These are phyloP conservation scores for Avena insularis DNA, from an alignment of 176 grass and related monocot species.

Conservation along the genomic window DNA sequence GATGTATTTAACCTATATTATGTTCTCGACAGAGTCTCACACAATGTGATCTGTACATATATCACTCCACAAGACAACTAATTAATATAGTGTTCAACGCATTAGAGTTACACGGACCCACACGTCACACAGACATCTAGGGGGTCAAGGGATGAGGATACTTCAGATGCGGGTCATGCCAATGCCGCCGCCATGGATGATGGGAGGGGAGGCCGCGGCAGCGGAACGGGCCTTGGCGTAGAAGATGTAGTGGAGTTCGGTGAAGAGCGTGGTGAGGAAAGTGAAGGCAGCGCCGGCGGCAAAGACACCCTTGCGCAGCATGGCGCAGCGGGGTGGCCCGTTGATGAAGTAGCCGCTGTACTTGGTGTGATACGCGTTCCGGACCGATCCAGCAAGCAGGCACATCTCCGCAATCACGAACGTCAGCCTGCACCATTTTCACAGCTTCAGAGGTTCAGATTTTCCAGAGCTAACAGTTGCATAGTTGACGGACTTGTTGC, in stretches of 20 bases:
- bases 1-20: too few species aligned
- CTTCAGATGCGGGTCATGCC: conserved; percentile 67
- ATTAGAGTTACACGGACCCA: too few species aligned
- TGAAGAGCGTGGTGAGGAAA: conserved; percentile 73
- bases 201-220: conserved; percentile 42
- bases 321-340: conserved; percentile 44
- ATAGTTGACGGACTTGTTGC: neutral
- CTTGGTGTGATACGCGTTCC: conserved; percentile 89
- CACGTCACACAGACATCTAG: neutral
- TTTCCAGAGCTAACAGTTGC: neutral
- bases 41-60: too few species aligned
- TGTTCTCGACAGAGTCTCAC: too few species aligned
- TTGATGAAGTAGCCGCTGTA: conserved; percentile 31
- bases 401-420: conserved; percentile 92
- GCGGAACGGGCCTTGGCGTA: conserved; percentile 57
- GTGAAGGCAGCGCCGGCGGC: conserved; percentile 84
- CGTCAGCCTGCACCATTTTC: conserved; percentile 57
- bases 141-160: neutral
- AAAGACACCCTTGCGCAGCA: conserved; percentile 87
- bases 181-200: conserved; percentile 51
- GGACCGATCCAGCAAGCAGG: conserved; percentile 76
- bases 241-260: conserved; percentile 71
- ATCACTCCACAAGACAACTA: too few species aligned
- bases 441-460: neutral
- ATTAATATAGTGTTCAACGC: too few species aligned